Conservation (phyloP, 2,329 filamentous ascomycete species). For the Didymella arachidicola region DNA sequence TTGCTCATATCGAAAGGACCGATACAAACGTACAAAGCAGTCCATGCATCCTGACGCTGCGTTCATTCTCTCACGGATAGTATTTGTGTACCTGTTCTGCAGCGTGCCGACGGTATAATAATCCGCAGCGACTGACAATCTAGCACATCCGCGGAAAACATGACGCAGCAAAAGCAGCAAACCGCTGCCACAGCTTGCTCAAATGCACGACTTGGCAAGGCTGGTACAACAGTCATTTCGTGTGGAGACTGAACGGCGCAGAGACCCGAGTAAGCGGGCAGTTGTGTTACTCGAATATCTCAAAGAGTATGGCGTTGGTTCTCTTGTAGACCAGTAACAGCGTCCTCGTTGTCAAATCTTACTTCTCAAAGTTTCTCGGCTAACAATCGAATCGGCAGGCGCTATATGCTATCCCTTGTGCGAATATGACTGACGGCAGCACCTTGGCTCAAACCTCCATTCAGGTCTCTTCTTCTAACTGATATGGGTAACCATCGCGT, state of each 20-base stretch:
- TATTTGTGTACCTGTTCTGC: conserved; percentile 1
- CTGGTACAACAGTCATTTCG: neutral
- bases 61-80: neutral
- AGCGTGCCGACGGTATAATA: conserved; percentile 11
- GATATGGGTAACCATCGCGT: conserved; percentile 15
- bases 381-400: neutral
- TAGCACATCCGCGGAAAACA: conserved; percentile 4
- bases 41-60: neutral
- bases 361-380: neutral
- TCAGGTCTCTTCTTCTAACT: neutral
- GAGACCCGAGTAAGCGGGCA: conserved; percentile 8
- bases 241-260: neutral
- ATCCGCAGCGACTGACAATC: neutral
- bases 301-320: neutral
- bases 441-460: neutral
- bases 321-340: neutral
- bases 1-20: neutral
- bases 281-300: neutral
- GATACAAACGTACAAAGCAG: neutral
- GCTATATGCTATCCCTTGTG: neutral
- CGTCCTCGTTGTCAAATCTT: neutral
- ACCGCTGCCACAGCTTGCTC: conserved; percentile 12
- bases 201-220: neutral
- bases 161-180: conserved; percentile 5
- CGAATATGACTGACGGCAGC: no score